Conservation (phyloP, 2,329 filamentous ascomycete genomes). For the Epichloe glyceriae region DNA sequence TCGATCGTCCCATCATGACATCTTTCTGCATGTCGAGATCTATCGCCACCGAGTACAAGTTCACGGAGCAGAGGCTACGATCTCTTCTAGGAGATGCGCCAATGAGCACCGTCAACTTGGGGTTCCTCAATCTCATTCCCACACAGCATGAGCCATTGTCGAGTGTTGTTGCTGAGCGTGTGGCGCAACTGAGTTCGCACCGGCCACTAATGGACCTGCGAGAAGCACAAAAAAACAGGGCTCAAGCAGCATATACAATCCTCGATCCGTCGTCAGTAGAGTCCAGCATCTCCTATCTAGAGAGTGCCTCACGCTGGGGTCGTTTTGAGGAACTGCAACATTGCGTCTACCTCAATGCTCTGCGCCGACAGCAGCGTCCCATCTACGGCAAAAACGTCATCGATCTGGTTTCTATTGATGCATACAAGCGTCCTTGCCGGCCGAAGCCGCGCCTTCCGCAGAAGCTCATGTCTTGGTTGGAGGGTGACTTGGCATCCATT, state of each 20-base stretch:
- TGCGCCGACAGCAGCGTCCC: conserved; percentile 67
- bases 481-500: conserved; percentile 52
- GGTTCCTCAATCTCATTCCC: conserved; percentile 69
- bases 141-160: conserved; percentile 57
- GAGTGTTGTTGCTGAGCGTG: conserved; percentile 35
- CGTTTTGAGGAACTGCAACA: conserved; percentile 70
- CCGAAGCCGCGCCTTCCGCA: conserved; percentile 47
- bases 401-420: conserved; percentile 55
- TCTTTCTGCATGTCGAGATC: conserved; percentile 86
- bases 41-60: conserved; percentile 59
- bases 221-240: conserved; percentile 52
- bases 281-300: conserved; percentile 59
- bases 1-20: conserved; percentile 90
- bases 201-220: conserved; percentile 55
- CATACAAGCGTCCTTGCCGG: conserved; percentile 44
- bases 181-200: conserved; percentile 57
- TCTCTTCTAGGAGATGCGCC: conserved; percentile 49
- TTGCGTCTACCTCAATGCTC: conserved; percentile 65
- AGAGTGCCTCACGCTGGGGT: conserved; percentile 55
- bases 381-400: conserved; percentile 72
- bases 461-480: conserved; percentile 61
- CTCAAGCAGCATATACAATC: conserved; percentile 39
- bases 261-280: conserved; percentile 55
- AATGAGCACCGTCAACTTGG: conserved; percentile 54
- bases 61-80: conserved; percentile 56